Evolutionary conservation across 2,329 filamentous ascomycete species (phyloP).

Genomic region (Pyricularia grisea): DNA sequence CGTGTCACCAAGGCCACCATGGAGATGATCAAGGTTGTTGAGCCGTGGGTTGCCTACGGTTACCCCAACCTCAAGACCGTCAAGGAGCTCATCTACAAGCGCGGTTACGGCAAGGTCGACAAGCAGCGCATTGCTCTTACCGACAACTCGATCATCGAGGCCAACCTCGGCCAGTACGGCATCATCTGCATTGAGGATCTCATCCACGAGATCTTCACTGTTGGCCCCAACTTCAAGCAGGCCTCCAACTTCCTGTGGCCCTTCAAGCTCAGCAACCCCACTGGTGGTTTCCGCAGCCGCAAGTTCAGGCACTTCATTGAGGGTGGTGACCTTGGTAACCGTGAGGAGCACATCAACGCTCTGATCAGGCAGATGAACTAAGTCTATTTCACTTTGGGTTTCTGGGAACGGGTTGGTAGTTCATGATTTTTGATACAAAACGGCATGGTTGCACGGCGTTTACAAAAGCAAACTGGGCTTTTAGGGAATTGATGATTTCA

Average conservation of each 20-base stretch:
- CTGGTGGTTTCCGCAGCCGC: slow-evolving; percentile 85
- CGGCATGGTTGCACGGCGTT: slow-evolving; percentile 26
- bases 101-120: slow-evolving; percentile 97
- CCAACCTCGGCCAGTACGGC: slow-evolving; percentile 93
- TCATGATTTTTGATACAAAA: slow-evolving; percentile 8
- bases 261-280: slow-evolving; percentile 99
- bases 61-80: slow-evolving; percentile 99
- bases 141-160: slow-evolving; percentile 96
- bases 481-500: slow-evolving; percentile 23
- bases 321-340: slow-evolving; percentile 97
- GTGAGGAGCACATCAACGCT: slow-evolving; percentile 95
- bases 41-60: slow-evolving; percentile 98
- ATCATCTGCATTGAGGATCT: slow-evolving; percentile 99
- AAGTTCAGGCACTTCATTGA: slow-evolving; percentile 99
- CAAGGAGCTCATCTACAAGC: slow-evolving; percentile 99
- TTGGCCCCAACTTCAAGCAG: slow-evolving; percentile 99
- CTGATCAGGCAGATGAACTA: slow-evolving; percentile 99
- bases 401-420: slow-evolving; percentile 9
- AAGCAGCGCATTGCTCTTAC: slow-evolving; percentile 96
- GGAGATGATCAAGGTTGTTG: slow-evolving; percentile 96
- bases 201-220: slow-evolving; percentile 98
- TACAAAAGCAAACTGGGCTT: slow-evolving; percentile 15
- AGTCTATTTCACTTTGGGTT: slow-evolving; percentile 15
- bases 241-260: slow-evolving; percentile 99
- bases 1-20: slow-evolving; percentile 93